Evolutionary conservation across 495 filamentous ascomycete genomes (phyloP), one percentile per base, ranked within the genome.

Genomic region (Neurospora hispaniola): DNA sequence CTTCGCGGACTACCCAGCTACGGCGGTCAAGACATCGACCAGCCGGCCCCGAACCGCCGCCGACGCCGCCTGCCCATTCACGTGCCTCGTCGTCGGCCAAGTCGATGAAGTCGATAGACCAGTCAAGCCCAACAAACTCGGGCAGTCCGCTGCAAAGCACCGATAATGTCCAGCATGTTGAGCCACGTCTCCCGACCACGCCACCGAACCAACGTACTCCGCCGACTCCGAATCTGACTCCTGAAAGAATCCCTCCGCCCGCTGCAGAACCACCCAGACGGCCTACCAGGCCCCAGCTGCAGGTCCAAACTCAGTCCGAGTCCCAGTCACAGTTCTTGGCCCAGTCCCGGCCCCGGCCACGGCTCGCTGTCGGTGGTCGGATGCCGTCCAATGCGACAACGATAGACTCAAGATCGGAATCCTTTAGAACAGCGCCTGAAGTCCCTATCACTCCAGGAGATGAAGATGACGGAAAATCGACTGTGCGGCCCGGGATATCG

Each of bases 361-460:
- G 54, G 27, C 54, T 66, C 27, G 20, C 16, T 31, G 54, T 31
- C 7, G 77, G 70, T 70, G 82, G 84, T 74, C 83, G 86, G 42
- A 81, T 81, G 18, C 80, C 81, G 12, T 88, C 82, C 23, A 84
- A 82, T 70, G 78, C 85, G 27, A 82, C 82, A 44, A 66, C 54
- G 14, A 84, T 84, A 16, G 85, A 85, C 9, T 88, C 90, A 59
- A 87, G 89, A 20, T 84, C 89, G 27, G 90, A 93, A 40, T 94
- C 92, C 4, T 94, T 93, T 76, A 88, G 84, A 73, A 94, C 92
- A 0, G 92, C 92, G 14, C 85, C 81, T 31, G 92, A 94, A 78
- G 80, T 84, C 43, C 87, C 83, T 11, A 83, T 86, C 31, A 88
- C 86, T 4, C 89, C 89, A 0, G 90, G 92, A 71, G 88, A 86